Base-by-base conservation (phyloP, 2,329 filamentous ascomycete species). In the Aspergillus sp. region DNA sequence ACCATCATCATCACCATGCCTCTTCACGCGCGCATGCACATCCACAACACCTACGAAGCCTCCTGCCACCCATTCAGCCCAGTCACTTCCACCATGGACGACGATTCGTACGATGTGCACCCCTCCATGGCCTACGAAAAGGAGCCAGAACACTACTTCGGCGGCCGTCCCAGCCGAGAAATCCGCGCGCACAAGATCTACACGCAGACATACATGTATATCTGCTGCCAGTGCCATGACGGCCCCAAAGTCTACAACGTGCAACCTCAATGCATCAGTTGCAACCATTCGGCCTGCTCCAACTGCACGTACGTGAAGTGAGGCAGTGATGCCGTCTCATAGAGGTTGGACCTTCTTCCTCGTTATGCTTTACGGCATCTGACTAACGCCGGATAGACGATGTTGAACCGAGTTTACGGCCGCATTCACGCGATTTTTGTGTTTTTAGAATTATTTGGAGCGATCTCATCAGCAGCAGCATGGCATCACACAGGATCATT, bases 161-260 rank as follows among this genome's bases (percentile, higher is more conserved):
- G 13, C n/a, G 29, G 23, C 41, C 29, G 47, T 7, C 31, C 50
- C 21, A 25, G 19, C 38, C 31, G 45, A 2, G 20, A 25, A 19
- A 19, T 29, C 6, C 19, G 21, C n/a, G 23, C 19, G 10, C 19
- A 5, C 46, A 41, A 17, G 20, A 41, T 34, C 7, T 31, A 45
- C 46, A 36, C 45, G 20, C 23, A 55, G 1, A 64, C 60, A 9
- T 56, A 64, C 47, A 59, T 71, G 56, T 75, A 71, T 43, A 63
- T 70, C 50, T 75, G 72, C 61, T 75, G 72, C 64, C 1, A 53
- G 4, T 75, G 72, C 53, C 36, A 61, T 1, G 71, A 75, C 40
- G 72, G 72, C 0, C 72, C 72, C 0, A 75, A 74, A 47, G 56
- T 72, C 36, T 74, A 58, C 55, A 59, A 68, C 10, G 41, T 54